Base-by-base conservation (phyloP, 2,329 filamentous ascomycete species). In the Byssochlamys sp. region DNA sequence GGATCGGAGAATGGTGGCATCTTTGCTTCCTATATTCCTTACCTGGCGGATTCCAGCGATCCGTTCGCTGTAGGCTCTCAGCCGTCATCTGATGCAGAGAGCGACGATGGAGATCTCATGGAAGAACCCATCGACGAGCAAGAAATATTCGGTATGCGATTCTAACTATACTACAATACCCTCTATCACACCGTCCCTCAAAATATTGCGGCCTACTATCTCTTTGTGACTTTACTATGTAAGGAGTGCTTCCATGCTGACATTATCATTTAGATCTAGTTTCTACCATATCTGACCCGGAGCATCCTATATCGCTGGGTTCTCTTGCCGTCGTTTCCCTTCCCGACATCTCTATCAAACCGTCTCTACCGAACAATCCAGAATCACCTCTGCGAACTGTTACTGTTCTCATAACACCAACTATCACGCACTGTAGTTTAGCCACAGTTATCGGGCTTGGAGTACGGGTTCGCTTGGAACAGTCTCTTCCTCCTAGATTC, bases 361-460 rank as follows among this genome's bases (percentile, higher is more conserved):
- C 86, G 53, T 81, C 87, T 5, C 81, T 86, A n/a, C 82, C 81
- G 35, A 77, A 78, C 60, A 78, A 78, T 35, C 78, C 75, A 9
- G 75, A 75, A 7, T 81, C 84, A 69, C 69, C 82, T 82, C 77
- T 91, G 78, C 75, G 86, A 79, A 85, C 82, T 45, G 90, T 97
- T 35, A 82, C 87, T 2, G 90, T 99, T 50, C 84, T 95, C 67
- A 87, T 99, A 64, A 99, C 94, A 10, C 94, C 94, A 9, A 99
- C 94, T 27, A 94, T 97, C 69, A 95, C 92, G 14, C 94, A 97
- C 75, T 99, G 94, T 78, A 95, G 90, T 54, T 83, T 99, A 48
- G 94, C 94, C 31, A 99, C 94, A 0, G 91, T 99, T 59, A 96
- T 99, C 67, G 94, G 94, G 0, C 81, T 99, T 14, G 94, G 91